Evolutionary conservation across 2,329 filamentous ascomycete species (phyloP).

Genomic region (Penicillium sp.): DNA sequence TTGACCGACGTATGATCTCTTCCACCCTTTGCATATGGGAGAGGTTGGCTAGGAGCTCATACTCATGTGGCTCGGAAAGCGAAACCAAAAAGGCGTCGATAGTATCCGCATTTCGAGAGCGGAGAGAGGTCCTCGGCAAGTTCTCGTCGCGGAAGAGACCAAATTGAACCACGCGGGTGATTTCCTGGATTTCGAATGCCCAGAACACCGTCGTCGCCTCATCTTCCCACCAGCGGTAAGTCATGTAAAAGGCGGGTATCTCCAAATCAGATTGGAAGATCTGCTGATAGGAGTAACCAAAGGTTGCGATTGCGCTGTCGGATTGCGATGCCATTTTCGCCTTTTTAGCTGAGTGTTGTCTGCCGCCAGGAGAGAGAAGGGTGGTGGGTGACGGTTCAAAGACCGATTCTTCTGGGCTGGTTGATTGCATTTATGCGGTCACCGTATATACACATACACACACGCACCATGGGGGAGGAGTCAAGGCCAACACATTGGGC

Average conservation of each 20-base stretch:
- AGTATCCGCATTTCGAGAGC: slow-evolving; percentile 31
- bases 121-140: slow-evolving; percentile 35
- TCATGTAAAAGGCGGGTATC: slow-evolving; percentile 31
- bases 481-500: slow-evolving; percentile 15
- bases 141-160: slow-evolving; percentile 36
- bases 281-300: slow-evolving; percentile 27
- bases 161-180: slow-evolving; percentile 39
- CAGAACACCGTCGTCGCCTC: slow-evolving; percentile 38
- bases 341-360: not conserved
- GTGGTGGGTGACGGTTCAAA: slow-evolving; percentile 11
- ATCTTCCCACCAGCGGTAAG: slow-evolving; percentile 43
- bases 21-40: slow-evolving; percentile 41
- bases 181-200: slow-evolving; percentile 38
- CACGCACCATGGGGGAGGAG: not conserved
- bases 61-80: slow-evolving; percentile 30
- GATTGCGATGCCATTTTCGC: slow-evolving; percentile 11
- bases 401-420: slow-evolving; percentile 9
- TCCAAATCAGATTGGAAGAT: slow-evolving; percentile 32
- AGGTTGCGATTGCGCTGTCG: slow-evolving; percentile 2
- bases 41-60: slow-evolving; percentile 26
- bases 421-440: slow-evolving; percentile 21
- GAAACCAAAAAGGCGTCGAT: slow-evolving; percentile 34
- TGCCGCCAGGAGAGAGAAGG: not conserved
- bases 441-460: slow-evolving; percentile 2
- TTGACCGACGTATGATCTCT: slow-evolving; percentile 37